Evolutionary conservation across 768 basidiomycete species (phyloP), one percentile per base, ranked within the genome.

Genomic region (Lyophyllum atratum): DNA sequence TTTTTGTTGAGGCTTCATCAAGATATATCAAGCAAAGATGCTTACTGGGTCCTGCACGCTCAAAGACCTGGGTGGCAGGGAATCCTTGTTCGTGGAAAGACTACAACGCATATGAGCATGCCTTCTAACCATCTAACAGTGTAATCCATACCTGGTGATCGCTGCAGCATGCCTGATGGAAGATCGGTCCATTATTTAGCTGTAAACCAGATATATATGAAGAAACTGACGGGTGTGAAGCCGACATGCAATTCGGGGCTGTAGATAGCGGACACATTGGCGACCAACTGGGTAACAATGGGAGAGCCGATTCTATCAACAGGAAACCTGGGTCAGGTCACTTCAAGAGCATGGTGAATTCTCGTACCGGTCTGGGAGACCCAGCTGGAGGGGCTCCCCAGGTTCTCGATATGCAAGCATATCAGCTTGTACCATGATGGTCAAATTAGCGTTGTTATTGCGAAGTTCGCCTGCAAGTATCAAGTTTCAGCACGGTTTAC

Each of bases 341-440:
- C 15, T 33, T 17, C n/a, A 10, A 14, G 25, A 29, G 24, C 26
- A 10, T 12, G 21, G 42, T 47, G 5, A 22, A 47, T 42, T 24
- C 14, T 76, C 84, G 50, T 49, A 93, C 91, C 64, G 59, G 22
- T 81, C 80, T 9, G 95, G 93, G 31, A 95, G 80, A 17, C 90
- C 93, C 9, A 97, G 81, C 68, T 97, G 95, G 1, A 82, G 70
- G 12, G 92, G 91, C 73, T 97, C 95, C 25, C 81, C 82, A 0
- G 85, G 83, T 19, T 76, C 85, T 59, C 86, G 92, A 68, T 94
- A 96, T 0, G 85, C 95, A 40, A 92, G 80, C 95, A 96, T 96
- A 65, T 97, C 95, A 0, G 91, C 91, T 70, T 96, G 95, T 48
- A 95, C 78, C 83, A 95, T 92, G 31, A 96, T 67, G 1, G 89